These are phyloP conservation scores for Aspergillus quadrilineatus DNA, from an alignment of 2,329 filamentous ascomycete genomes.

Conservation along the genomic window DNA sequence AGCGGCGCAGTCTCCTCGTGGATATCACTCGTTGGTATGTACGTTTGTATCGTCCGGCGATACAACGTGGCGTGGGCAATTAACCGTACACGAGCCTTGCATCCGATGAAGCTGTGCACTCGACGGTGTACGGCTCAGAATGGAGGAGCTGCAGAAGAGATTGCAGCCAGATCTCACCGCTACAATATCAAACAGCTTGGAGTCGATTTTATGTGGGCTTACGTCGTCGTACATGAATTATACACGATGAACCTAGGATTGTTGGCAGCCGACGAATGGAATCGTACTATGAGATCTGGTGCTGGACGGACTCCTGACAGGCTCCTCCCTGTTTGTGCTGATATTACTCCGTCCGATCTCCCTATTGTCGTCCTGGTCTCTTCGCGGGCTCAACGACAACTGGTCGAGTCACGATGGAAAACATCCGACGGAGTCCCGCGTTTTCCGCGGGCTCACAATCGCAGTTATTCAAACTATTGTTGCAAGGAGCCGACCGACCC, in stretches of 20 bases:
- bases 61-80: constrained; percentile 18
- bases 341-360: neutral
- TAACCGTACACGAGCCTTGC: constrained; percentile 14
- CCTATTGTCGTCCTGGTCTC: no score
- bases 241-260: constrained; percentile 6
- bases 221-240: constrained; percentile 10
- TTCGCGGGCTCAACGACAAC: neutral
- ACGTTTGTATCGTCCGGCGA: neutral
- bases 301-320: neutral
- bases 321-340: neutral
- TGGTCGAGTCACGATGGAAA: constrained; percentile 1
- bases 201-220: neutral
- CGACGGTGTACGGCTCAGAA: neutral
- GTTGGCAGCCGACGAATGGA: neutral
- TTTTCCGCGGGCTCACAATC: constrained; percentile 2
- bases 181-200: constrained; percentile 12
- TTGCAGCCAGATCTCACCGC: constrained; percentile 17
- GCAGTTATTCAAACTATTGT: neutral
- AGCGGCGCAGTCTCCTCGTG: neutral
- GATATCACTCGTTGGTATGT: neutral
- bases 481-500: neutral
- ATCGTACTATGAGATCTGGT: neutral
- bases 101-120: constrained; percentile 6
- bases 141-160: constrained; percentile 3
- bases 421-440: neutral